phyloP scores from a whole-genome alignment of 1,284 basidiomycete species.

The Cerioporus squamosus region DNA sequence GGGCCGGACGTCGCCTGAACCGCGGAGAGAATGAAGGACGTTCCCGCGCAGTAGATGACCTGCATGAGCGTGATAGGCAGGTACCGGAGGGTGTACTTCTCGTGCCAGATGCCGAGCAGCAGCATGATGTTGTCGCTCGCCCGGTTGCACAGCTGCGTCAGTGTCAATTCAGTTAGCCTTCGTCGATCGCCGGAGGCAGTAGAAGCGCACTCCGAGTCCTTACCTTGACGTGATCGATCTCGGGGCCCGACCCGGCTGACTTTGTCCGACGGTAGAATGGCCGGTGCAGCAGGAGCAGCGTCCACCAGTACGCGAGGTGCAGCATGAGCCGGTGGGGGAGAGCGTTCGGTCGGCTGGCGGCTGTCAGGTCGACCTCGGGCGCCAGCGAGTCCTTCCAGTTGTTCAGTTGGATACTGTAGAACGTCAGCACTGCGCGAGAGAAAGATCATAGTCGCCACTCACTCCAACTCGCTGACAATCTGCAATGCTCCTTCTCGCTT shows the following conservation, averaged over 20 bases:
- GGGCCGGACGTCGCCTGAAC: slow-evolving; percentile 53
- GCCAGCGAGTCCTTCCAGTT: slow-evolving; percentile 62
- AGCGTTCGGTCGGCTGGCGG: slow-evolving; percentile 50
- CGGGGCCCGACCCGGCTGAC: slow-evolving; percentile 42
- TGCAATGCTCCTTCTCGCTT: slow-evolving; percentile 46
- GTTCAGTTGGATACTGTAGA: slow-evolving; percentile 58
- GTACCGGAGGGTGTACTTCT: slow-evolving; percentile 62
- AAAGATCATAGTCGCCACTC: slow-evolving; percentile 13
- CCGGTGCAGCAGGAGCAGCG: slow-evolving; percentile 65
- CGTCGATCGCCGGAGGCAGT: too few relatives aligned
- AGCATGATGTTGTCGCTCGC: slow-evolving; percentile 69
- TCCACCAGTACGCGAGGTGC: slow-evolving; percentile 67
- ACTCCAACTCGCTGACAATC: slow-evolving; percentile 61
- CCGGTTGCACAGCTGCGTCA: slow-evolving; percentile 58
- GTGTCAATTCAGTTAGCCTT: neutral
- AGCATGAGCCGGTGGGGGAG: slow-evolving; percentile 67
- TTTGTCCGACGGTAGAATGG: slow-evolving; percentile 63
- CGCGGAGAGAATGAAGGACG: slow-evolving; percentile 60
- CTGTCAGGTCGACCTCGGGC: slow-evolving; percentile 56
- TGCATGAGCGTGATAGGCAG: slow-evolving; percentile 67
- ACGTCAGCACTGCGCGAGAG: neutral
- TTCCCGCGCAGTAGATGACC: slow-evolving; percentile 68
- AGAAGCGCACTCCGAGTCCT: too few relatives aligned
- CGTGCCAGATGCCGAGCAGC: slow-evolving; percentile 58
- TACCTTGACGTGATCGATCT: slow-evolving; percentile 58